Conservation (phyloP, 1,284 basidiomycete species). For the Caloboletus inedulis region DNA sequence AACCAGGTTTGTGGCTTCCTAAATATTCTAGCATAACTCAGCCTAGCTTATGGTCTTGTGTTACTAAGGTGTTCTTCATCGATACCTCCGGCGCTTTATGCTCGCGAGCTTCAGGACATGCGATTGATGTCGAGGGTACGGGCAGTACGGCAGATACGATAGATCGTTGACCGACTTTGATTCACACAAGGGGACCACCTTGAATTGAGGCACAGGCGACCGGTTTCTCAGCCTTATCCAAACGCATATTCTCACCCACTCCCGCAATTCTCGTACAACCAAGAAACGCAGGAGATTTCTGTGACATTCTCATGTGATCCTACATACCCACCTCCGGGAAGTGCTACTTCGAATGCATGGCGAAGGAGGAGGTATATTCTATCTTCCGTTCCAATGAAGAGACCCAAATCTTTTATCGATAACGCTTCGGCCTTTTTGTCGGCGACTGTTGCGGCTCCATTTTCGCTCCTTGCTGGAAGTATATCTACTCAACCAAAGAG, state of each 20-base stretch:
- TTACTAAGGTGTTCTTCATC: constrained; percentile 71
- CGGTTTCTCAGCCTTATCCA: constrained; percentile 68
- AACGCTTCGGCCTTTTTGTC: constrained; percentile 63
- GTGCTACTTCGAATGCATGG: constrained; percentile 45
- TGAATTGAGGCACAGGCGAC: constrained; percentile 71
- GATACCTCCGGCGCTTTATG: constrained; percentile 72
- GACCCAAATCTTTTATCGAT: constrained; percentile 64
- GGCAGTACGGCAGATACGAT: background rate
- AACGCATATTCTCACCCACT: constrained; percentile 72
- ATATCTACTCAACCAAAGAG: constrained; percentile 35
- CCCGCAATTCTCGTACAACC: constrained; percentile 62
- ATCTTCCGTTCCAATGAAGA: constrained; percentile 59
- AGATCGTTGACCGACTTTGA: constrained; percentile 7
- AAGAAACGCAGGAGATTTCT: constrained; percentile 53
- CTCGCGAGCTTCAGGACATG: constrained; percentile 74
- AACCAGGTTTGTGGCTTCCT: constrained; percentile 55
- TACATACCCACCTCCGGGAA: constrained; percentile 45
- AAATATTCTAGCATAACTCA: background rate
- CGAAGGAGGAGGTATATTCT: constrained; percentile 57
- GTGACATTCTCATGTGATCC: constrained; percentile 63
- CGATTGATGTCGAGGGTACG: constrained; percentile 70
- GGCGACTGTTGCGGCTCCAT: constrained; percentile 48
- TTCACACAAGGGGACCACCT: constrained; percentile 49
- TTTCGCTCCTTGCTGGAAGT: constrained; percentile 47
- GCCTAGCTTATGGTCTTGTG: background rate